A percentile compares a stretch with the other conserved stretches of the same genome.
These are phyloP conservation scores for Nakaseomyces delphensis DNA, from an alignment of 1,139 yeast species.

Conservation along the genomic window DNA sequence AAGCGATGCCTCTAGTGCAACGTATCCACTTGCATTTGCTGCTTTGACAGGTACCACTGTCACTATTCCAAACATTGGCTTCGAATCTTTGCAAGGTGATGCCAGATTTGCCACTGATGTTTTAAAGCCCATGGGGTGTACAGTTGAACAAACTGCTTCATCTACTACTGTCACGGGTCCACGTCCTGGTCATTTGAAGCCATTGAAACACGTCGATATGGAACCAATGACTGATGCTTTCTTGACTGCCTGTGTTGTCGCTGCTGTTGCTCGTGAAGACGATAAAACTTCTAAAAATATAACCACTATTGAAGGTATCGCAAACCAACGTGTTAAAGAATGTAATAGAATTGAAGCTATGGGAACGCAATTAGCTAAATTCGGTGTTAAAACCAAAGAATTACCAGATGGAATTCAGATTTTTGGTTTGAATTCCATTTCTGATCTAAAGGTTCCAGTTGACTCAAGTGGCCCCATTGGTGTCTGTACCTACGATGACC, in stretches of 20 bases:
- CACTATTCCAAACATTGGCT: slow-evolving; percentile 91
- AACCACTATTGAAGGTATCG: slow-evolving; percentile 88
- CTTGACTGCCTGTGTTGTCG: slow-evolving; percentile 91
- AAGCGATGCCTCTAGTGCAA: slow-evolving; percentile 98
- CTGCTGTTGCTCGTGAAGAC: slow-evolving; percentile 60
- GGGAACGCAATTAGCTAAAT: slow-evolving; percentile 79
- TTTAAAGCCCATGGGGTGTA: slow-evolving; percentile 90
- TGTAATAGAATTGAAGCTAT: slow-evolving; percentile 95
- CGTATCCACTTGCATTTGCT: slow-evolving; percentile 95
- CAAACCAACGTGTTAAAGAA: slow-evolving; percentile 95
- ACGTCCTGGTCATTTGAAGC: slow-evolving; percentile 53
- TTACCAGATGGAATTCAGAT: slow-evolving; percentile 88
- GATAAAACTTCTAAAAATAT: slow-evolving; percentile 33
- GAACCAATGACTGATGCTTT: slow-evolving; percentile 99
- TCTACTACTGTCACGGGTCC: slow-evolving; percentile 94
- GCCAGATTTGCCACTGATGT: slow-evolving; percentile 95
- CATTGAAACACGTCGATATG: slow-evolving; percentile 80
- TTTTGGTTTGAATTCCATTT: slow-evolving; percentile 48
- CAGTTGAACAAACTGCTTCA: slow-evolving; percentile 67
- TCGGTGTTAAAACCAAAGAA: slow-evolving; percentile 80
- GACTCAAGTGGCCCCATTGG: slow-evolving; percentile 42
- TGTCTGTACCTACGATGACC: slow-evolving; percentile 81
- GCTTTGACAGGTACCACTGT: slow-evolving; percentile 94
- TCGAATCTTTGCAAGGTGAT: slow-evolving; percentile 89
- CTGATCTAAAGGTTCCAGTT: slow-evolving; percentile 42